A percentile compares a stretch with the other conserved stretches of the same genome.
Evolutionary conservation across 1,139 yeast genomes (phyloP).

Genomic region (Suhomyces bribrorum): DNA sequence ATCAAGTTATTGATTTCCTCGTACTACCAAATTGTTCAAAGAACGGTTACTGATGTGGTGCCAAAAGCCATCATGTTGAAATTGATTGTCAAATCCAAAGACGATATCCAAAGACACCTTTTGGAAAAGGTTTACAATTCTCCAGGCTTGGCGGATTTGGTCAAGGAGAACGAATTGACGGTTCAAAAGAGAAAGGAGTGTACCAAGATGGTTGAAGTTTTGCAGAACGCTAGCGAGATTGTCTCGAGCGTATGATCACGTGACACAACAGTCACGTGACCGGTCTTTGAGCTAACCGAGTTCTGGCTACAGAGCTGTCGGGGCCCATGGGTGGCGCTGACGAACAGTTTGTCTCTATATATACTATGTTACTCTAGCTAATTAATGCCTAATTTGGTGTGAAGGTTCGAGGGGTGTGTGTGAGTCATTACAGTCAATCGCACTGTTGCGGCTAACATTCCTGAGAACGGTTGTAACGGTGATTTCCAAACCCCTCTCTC

Average conservation of each 20-base stretch:
- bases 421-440: too few species aligned
- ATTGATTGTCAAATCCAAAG: conserved; percentile 79
- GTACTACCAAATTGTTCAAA: conserved; percentile 87
- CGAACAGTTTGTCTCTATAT: not conserved
- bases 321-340: not conserved
- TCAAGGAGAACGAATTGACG: conserved; percentile 89
- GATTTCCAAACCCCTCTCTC: too few species aligned
- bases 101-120: conserved; percentile 85
- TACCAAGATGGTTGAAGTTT: conserved; percentile 88
- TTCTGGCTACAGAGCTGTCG: not conserved
- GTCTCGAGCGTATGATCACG: conserved; percentile 73
- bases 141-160: conserved; percentile 72
- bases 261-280: not conserved
- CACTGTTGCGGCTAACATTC: too few species aligned
- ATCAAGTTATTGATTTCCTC: conserved; percentile 88
- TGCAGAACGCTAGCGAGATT: conserved; percentile 86
- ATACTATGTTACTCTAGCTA: conserved; percentile 1
- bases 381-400: conserved; percentile 1
- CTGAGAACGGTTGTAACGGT: too few species aligned
- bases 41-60: conserved; percentile 88
- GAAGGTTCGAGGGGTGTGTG: not conserved
- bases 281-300: not conserved
- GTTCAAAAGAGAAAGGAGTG: conserved; percentile 96
- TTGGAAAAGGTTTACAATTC: conserved; percentile 83
- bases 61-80: conserved; percentile 96